Evolutionary conservation across 2,329 filamentous ascomycete genomes (phyloP).

Genomic region (Fusarium sacchari): DNA sequence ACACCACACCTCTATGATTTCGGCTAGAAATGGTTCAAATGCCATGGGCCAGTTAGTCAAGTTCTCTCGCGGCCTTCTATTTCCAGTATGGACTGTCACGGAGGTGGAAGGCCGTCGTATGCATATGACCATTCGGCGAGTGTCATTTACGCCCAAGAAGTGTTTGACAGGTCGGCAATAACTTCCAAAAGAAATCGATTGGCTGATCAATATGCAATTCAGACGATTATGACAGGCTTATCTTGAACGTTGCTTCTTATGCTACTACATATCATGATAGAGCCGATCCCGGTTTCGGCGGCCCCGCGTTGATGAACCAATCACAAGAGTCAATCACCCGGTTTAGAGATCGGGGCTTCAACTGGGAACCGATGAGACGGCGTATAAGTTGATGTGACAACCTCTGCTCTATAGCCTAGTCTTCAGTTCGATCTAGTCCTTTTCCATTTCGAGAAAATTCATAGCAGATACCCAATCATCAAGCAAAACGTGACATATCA

Average conservation of each 20-base stretch:
- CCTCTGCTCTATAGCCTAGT: not conserved
- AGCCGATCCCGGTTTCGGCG: conserved; percentile 15
- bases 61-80: conserved; percentile 27
- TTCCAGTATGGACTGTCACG: conserved; percentile 10
- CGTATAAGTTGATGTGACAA: conserved; percentile 13
- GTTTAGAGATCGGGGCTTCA: conserved; percentile 27
- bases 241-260: conserved; percentile 4
- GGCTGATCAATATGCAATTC: not conserved
- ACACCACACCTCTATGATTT: not conserved
- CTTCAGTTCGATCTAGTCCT: not conserved
- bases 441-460: not conserved
- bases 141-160: conserved; percentile 27
- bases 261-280: not conserved
- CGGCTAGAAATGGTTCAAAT: conserved; percentile 4
- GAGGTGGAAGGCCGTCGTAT: conserved; percentile 17
- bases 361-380: conserved; percentile 13
- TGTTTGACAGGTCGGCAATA: not conserved
- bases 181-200: not conserved
- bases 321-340: conserved; percentile 5
- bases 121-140: conserved; percentile 2
- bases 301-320: conserved; percentile 12
- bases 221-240: not conserved
- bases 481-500: not conserved
- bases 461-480: not conserved
- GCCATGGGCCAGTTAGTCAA: not conserved